Evolutionary conservation across 2,329 filamentous ascomycete genomes (phyloP), one percentile per base, ranked within the genome.

Genomic region (Colletotrichum sp.): DNA sequence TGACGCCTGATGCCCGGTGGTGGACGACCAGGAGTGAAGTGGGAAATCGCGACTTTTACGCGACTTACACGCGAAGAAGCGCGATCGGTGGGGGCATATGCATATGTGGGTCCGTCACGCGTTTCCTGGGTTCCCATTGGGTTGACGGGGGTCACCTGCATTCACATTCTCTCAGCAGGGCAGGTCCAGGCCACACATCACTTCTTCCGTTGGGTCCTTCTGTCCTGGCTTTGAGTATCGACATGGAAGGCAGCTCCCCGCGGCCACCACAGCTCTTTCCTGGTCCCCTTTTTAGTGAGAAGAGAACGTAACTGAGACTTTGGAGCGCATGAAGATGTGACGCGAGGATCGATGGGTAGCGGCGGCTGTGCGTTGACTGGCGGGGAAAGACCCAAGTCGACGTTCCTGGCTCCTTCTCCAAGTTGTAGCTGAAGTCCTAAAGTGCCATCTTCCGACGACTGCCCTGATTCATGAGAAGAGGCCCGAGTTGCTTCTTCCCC

Each of bases 251-350:
- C 34, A 62, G 32, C 34, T 68, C 55, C 34, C 55, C 34, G 24
- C 24, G 24, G 49, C n/a, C 16, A 24, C 66, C 34, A 32, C 8
- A 30, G 67, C 57, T 49, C 68, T 70, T 52, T 63, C 68, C 34
- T 16, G 62, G 55, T 32, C 62, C 55, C 34, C 67, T 21, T 55
- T 30, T 16, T 12, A 68, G 21, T 30, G 32, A 18, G 10, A 55
- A 60, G 26, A 18, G 21, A 32, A n/a, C 34, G 30, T 1, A n/a
- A 49, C 32, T n/a, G 55, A 59, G 26, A 52, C 44, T 52, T 52
- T 52, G 55, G 8, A 26, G 68, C 59, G 73, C 70, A 73, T 64
- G 21, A 73, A 68, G 55, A 73, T 73, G 55, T 34, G 63, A 73
- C 62, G 62, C 72, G 36, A 72, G 36, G 30, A 65, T 69, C 44